Conservation (phyloP, 345 rosid genomes). For the Eucalyptus albens region DNA sequence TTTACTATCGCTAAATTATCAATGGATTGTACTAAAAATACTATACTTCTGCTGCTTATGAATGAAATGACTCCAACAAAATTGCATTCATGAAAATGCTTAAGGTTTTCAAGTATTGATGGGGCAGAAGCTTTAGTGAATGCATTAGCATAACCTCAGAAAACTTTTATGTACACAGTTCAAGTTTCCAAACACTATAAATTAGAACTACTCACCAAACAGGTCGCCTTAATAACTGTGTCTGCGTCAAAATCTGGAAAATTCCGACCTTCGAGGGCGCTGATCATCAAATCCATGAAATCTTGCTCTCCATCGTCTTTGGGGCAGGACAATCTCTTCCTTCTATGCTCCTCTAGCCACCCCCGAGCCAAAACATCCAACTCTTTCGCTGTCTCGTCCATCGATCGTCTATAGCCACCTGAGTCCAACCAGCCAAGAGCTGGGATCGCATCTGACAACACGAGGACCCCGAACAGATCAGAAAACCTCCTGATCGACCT, state of each 20-base stretch:
- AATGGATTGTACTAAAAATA: fast-evolving
- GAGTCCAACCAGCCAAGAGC: conserved; percentile 27
- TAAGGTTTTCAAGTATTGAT: too few relatives aligned
- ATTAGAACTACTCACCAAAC: neutral
- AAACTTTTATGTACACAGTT: too few relatives aligned
- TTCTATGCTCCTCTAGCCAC: conserved; percentile 36
- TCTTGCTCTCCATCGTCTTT: conserved; percentile 1
- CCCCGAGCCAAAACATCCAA: conserved; percentile 5
- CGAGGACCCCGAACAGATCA: conserved; percentile 2
- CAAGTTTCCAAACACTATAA: neutral
- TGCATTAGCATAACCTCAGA: too few relatives aligned
- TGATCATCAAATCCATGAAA: conserved; percentile 28
- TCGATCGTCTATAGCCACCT: conserved; percentile 2
- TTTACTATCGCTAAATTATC: too few relatives aligned
- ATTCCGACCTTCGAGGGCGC: neutral
- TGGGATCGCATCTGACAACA: conserved; percentile 27
- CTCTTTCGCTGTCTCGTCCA: conserved; percentile 25
- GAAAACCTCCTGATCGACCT: neutral
- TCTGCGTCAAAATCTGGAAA: conserved; percentile 3
- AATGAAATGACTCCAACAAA: too few relatives aligned
- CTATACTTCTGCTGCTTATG: too few relatives aligned
- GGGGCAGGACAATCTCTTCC: neutral
- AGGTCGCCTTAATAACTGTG: conserved; percentile 14
- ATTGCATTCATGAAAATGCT: too few relatives aligned
- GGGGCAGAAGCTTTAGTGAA: too few relatives aligned